A percentile compares a stretch with the other conserved stretches of the same genome.
Conservation (phyloP, 2,329 filamentous ascomycete genomes). For the Calycina marina region DNA sequence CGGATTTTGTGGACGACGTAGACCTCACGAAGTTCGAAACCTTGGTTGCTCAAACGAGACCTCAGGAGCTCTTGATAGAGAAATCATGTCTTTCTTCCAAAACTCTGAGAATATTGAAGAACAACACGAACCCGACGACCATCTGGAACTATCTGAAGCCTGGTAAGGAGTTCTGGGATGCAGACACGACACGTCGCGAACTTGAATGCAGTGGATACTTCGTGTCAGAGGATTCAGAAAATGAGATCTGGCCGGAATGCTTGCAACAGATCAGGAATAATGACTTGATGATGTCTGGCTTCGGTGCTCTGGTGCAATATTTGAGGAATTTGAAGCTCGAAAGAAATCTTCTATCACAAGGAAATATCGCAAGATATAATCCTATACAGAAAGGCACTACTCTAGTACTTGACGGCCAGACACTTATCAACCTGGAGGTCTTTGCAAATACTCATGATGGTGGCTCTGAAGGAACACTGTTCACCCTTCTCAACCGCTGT, state of each 20-base stretch:
- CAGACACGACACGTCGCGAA: constrained; percentile 68
- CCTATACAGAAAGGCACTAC: constrained; percentile 83
- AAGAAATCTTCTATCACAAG: constrained; percentile 69
- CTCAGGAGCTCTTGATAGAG: constrained; percentile 78
- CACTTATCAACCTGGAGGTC: constrained; percentile 92
- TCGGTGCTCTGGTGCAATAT: constrained; percentile 81
- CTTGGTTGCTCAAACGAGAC: constrained; percentile 80
- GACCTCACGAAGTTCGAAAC: constrained; percentile 97
- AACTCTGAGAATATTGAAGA: constrained; percentile 83
- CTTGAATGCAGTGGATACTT: constrained; percentile 74
- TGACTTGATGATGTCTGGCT: constrained; percentile 74
- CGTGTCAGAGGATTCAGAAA: constrained; percentile 35
- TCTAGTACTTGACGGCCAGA: constrained; percentile 86
- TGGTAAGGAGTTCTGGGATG: constrained; percentile 78
- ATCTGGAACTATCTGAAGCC: constrained; percentile 92
- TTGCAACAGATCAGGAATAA: constrained; percentile 62
- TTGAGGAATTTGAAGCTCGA: constrained; percentile 79
- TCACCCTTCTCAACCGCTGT: constrained; percentile 81
- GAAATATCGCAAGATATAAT: constrained; percentile 83
- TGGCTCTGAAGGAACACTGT: constrained; percentile 71
- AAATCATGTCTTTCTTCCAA: constrained; percentile 80
- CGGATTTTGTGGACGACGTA: constrained; percentile 79
- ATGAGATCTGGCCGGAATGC: constrained; percentile 59
- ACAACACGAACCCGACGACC: constrained; percentile 82
- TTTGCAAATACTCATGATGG: constrained; percentile 90